Conservation (phyloP, 108 stramenopile genomes). For the Conticribra weissflogii region DNA sequence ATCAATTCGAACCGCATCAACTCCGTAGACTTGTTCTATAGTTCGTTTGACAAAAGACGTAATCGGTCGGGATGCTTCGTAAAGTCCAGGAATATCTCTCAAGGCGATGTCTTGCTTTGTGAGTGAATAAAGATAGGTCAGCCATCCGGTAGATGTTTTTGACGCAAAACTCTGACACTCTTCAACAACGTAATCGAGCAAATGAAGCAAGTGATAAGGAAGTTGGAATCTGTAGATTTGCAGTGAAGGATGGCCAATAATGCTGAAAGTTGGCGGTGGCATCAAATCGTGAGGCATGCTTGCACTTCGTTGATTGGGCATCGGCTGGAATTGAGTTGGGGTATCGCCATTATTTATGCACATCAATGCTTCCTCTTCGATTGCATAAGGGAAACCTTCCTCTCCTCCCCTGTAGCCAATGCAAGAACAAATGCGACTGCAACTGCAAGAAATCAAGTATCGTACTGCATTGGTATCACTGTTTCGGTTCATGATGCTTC, state of each 20-base stretch:
- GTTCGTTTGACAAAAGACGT: slow-evolving; percentile 48
- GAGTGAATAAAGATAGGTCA: slow-evolving; percentile 72
- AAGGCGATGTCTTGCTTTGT: slow-evolving; percentile 81
- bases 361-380: background rate
- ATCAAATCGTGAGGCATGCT: slow-evolving; percentile 1
- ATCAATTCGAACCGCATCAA: slow-evolving; percentile 52
- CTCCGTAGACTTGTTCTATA: slow-evolving; percentile 49
- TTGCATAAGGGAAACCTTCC: background rate
- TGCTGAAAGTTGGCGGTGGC: slow-evolving; percentile 14
- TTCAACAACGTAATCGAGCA: slow-evolving; percentile 61
- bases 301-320: slow-evolving; percentile 2
- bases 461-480: too few species aligned
- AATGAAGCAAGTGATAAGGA: slow-evolving; percentile 49
- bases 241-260: slow-evolving; percentile 64
- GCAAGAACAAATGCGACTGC: too few species aligned
- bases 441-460: too few species aligned
- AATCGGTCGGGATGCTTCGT: slow-evolving; percentile 55
- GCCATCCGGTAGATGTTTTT: slow-evolving; percentile 58
- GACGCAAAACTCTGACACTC: slow-evolving; percentile 56
- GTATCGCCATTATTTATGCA: background rate
- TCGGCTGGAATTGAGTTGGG: slow-evolving; percentile 32
- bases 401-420: background rate
- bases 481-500: too few species aligned
- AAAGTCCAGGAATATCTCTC: slow-evolving; percentile 63
- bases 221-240: slow-evolving; percentile 60